These are phyloP conservation scores for Fragilariopsis cylindrus DNA, from an alignment of 108 stramenopile species.

Conservation along the genomic window DNA sequence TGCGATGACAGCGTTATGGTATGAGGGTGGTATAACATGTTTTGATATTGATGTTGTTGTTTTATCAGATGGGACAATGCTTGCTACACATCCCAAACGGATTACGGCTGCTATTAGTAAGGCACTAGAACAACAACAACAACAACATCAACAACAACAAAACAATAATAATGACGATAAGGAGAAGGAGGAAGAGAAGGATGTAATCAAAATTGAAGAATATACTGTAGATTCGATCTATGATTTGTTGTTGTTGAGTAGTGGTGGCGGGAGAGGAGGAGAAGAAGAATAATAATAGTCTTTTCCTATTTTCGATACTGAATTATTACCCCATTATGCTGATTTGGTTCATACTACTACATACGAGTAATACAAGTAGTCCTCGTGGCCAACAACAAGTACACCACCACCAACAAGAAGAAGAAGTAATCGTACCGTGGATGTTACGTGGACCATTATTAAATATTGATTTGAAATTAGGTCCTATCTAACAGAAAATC, in stretches of 20 bases:
- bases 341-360: not conserved
- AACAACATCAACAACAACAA: not conserved
- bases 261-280: not conserved
- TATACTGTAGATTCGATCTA: not conserved
- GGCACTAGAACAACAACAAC: not conserved
- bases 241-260: not conserved
- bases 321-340: conserved; percentile 9
- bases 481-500: conserved; percentile 12
- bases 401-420: not conserved
- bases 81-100: conserved; percentile 9
- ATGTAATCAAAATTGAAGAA: not conserved
- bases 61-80: conserved; percentile 4
- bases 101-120: not conserved
- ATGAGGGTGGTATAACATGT: conserved; percentile 8
- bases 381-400: not conserved
- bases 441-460: not conserved
- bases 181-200: not conserved
- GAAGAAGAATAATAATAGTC: not conserved
- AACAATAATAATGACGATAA: no score
- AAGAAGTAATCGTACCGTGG: not conserved
- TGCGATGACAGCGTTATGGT: conserved; percentile 15
- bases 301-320: conserved; percentile 15
- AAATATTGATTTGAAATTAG: conserved; percentile 6
- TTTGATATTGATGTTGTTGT: conserved; percentile 14
- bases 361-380: not conserved